These are phyloP conservation scores for Isabelozyma heimii DNA, from an alignment of 805 yeast genomes.

Conservation along the genomic window DNA sequence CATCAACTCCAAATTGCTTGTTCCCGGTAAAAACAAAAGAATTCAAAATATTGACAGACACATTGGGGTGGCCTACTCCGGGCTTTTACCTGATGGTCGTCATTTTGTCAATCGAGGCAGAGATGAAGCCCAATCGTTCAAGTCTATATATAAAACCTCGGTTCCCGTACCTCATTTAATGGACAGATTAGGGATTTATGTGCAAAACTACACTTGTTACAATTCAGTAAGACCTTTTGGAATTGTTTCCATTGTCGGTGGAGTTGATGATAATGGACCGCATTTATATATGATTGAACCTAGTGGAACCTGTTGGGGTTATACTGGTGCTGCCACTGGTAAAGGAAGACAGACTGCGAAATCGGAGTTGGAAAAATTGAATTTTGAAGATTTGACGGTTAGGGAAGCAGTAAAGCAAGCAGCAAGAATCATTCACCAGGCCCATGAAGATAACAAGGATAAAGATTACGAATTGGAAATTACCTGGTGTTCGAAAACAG, in stretches of 20 bases:
- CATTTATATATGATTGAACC: conserved; percentile 97
- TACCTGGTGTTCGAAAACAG: conserved; percentile 78
- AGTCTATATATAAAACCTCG: conserved; percentile 69
- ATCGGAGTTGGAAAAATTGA: conserved; percentile 90
- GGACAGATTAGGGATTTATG: conserved; percentile 85
- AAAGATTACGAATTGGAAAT: conserved; percentile 95
- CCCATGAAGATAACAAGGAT: conserved; percentile 97
- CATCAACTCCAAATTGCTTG: conserved; percentile 80
- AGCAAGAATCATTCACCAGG: conserved; percentile 86
- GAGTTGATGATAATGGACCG: conserved; percentile 85
- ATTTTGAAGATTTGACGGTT: conserved; percentile 64
- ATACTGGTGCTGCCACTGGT: conserved; percentile 95
- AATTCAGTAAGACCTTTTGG: conserved; percentile 99
- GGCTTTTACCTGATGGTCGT: conserved; percentile 94
- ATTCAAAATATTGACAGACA: conserved; percentile 93
- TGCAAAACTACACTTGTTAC: conserved; percentile 93
- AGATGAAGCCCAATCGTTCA: conserved; percentile 82
- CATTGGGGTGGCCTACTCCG: conserved; percentile 92
- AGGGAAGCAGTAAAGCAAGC: conserved; percentile 90
- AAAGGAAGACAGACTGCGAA: conserved; percentile 98
- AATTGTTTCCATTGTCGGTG: conserved; percentile 87
- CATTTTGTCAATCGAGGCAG: conserved; percentile 89
- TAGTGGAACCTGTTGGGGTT: conserved; percentile 97
- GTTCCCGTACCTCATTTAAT: conserved; percentile 79
- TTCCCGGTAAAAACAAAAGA: conserved; percentile 83